A percentile compares a stretch with the other conserved stretches of the same genome.
phyloP scores from a whole-genome alignment of 2,329 filamentous ascomycete species.

The Neophaeococcomyces aloes region DNA sequence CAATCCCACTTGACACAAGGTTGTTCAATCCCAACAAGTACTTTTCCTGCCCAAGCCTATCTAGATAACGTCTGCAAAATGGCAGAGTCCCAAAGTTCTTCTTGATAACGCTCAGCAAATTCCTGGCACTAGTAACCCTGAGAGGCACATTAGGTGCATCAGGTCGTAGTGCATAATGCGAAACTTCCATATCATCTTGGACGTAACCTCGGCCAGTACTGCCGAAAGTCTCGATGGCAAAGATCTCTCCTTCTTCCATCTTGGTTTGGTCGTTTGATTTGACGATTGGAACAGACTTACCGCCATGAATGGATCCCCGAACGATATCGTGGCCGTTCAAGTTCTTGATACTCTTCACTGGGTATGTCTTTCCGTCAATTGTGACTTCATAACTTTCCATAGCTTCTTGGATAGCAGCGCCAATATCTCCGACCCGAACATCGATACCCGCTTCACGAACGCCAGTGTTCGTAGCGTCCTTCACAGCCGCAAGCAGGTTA shows the following conservation, averaged over 20 bases:
- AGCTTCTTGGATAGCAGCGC: constrained; percentile 71
- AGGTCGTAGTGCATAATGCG: constrained; percentile 68
- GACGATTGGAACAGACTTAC: constrained; percentile 88
- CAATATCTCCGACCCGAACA: constrained; percentile 76
- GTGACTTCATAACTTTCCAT: constrained; percentile 93
- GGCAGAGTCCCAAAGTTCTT: constrained; percentile 93
- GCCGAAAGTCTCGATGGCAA: constrained; percentile 92
- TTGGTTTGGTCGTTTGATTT: constrained; percentile 80
- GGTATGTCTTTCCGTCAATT: constrained; percentile 65
- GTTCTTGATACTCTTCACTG: constrained; percentile 76
- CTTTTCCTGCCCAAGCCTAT: constrained; percentile 87
- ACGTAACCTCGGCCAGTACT: constrained; percentile 86
- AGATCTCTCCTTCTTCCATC: constrained; percentile 96
- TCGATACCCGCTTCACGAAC: constrained; percentile 84
- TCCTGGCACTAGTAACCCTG: constrained; percentile 71
- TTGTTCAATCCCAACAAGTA: constrained; percentile 86
- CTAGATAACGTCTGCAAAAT: constrained; percentile 82
- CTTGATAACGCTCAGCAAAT: constrained; percentile 76
- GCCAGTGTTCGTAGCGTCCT: constrained; percentile 65
- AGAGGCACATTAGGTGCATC: constrained; percentile 68
- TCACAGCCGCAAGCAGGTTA: constrained; percentile 61
- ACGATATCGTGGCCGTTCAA: constrained; percentile 84
- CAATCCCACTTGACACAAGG: constrained; percentile 69
- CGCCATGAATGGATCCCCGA: constrained; percentile 81
- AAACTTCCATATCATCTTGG: constrained; percentile 74